Evolutionary conservation across 2,329 filamentous ascomycete species (phyloP), one percentile per base, ranked within the genome.

Genomic region (Dendryphion nanum): DNA sequence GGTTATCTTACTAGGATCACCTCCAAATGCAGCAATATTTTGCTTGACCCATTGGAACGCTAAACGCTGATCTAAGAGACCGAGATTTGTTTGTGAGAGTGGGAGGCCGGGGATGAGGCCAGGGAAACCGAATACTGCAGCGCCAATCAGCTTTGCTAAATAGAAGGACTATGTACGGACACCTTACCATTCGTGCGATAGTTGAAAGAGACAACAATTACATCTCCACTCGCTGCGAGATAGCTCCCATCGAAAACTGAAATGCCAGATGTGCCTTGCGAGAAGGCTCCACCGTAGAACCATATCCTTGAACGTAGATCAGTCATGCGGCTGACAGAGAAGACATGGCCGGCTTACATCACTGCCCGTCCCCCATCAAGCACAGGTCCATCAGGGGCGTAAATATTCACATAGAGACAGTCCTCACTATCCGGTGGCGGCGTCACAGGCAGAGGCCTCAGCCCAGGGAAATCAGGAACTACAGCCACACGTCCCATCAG

Each of bases 31-130:
- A 2, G 24, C 40, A 23, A 61, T 58, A 34, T 60, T 52, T 19
- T 55, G 47, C 20, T 47, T 40, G 2, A 59, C 47, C 59, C 59
- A 63, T 40, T 62, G 39, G 7, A 64, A 35, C 2, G 51, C 55
- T 6, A 51, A 16, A 12, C 58, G 46, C 23, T 64, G 60, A 33
- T 64, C 60, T 13, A 44, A 33, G 4, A 62, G 35, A 4, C 59
- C 63, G 6, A 49, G 41, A 35, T 66, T 65, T 4, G 8, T 26
- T n/a, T 26, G 8, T 26, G 23, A 8, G 8, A 26, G n/a, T 8
- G 23, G 23, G n/a, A 67, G 44, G 4, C 35, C 19, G 5, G 35
- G 24, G n/a, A n/a, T n/a, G 15, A 41, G 21, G 12, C 40, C 7
- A 4, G 43, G 24, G 28, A 63, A 66, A 0, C 63, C 62, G n/a